A percentile compares a stretch with the other conserved stretches of the same genome.
These are phyloP conservation scores for Eugenia klotzschiana DNA, from an alignment of 441 rosid genomes.

Conservation along the genomic window DNA sequence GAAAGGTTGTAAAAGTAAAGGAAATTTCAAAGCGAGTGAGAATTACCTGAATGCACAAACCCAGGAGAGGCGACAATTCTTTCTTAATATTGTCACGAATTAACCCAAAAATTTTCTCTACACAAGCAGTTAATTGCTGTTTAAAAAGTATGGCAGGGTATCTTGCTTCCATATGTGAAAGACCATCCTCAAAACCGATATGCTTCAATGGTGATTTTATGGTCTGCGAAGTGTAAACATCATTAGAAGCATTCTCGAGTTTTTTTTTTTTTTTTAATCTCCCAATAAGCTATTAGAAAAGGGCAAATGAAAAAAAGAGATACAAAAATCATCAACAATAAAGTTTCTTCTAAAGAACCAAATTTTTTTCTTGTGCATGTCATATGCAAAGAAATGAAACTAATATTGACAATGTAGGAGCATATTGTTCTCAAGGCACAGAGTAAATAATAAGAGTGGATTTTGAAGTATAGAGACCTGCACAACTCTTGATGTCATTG, in stretches of 20 bases:
- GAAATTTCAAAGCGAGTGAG: not conserved
- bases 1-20: not conserved
- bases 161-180: constrained; percentile 80
- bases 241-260: not conserved
- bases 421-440: not conserved
- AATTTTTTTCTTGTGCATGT: not conserved
- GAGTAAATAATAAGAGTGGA: not conserved
- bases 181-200: constrained; percentile 61
- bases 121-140: constrained; percentile 94
- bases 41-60: constrained; percentile 81
- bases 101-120: constrained; percentile 96
- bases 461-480: constrained; percentile 18
- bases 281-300: not conserved
- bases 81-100: constrained; percentile 93
- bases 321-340: not conserved
- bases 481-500: constrained; percentile 53
- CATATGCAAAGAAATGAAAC: not conserved
- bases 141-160: constrained; percentile 89
- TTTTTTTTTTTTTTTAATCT: not conserved
- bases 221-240: constrained; percentile 28
- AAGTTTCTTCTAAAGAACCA: not conserved
- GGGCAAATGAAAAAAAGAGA: not conserved
- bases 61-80: constrained; percentile 77
- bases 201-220: constrained; percentile 71
- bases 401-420: not conserved